These are phyloP conservation scores for Floccularia luteovirens DNA, from an alignment of 768 basidiomycete species.

Conservation along the genomic window DNA sequence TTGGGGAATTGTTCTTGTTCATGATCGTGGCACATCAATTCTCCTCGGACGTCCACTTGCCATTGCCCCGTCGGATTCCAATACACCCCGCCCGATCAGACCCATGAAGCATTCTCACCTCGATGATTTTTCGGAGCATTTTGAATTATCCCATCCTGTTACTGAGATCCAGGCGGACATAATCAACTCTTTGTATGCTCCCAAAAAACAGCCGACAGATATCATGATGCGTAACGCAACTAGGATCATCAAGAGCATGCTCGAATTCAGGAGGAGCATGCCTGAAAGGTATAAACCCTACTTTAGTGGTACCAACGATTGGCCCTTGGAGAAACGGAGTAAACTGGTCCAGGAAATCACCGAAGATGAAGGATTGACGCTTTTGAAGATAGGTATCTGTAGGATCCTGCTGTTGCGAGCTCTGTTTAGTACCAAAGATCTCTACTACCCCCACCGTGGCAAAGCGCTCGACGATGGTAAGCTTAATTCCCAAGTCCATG, in stretches of 20 bases:
- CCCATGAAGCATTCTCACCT: conserved; percentile 23
- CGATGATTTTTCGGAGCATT: conserved; percentile 69
- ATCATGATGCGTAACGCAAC: conserved; percentile 70
- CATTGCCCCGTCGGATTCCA: conserved; percentile 77
- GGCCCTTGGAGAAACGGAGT: conserved; percentile 57
- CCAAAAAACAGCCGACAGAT: conserved; percentile 62
- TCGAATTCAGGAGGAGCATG: conserved; percentile 58
- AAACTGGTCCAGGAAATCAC: conserved; percentile 68
- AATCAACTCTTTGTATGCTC: conserved; percentile 78
- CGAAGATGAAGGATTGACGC: conserved; percentile 75
- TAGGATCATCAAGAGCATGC: conserved; percentile 72
- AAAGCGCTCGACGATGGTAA: conserved; percentile 75
- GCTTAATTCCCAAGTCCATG: conserved; percentile 10
- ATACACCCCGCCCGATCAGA: conserved; percentile 65
- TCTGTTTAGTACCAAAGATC: conserved; percentile 69
- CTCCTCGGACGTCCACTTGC: conserved; percentile 81
- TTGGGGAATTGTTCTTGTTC: conserved; percentile 80
- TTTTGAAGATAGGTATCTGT: conserved; percentile 78
- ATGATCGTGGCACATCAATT: conserved; percentile 85
- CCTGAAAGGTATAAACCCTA: conserved; percentile 69
- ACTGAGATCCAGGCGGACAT: conserved; percentile 86
- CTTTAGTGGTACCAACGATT: conserved; percentile 73
- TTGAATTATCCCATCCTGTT: conserved; percentile 65
- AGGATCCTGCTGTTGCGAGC: conserved; percentile 74
- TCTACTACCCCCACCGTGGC: conserved; percentile 56